phyloP scores from a whole-genome alignment of 331 rosid genomes.

The Rosa hybrid region DNA sequence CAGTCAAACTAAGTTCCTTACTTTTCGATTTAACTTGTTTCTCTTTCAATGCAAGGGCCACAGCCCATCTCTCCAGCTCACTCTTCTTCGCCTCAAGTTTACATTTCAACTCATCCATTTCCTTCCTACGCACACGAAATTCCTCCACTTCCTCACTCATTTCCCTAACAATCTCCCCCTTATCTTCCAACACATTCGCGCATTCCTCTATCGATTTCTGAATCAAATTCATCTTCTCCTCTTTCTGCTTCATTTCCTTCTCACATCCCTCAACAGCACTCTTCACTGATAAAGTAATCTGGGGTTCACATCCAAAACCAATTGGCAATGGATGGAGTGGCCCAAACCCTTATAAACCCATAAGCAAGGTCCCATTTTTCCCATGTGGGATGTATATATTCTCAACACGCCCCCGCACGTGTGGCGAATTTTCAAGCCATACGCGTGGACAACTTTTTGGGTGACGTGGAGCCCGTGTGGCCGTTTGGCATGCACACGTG shows the following conservation, averaged over 20 bases:
- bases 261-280: constrained; percentile 17
- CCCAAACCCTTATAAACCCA: no score
- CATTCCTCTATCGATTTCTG: constrained; percentile 23
- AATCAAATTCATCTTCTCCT: constrained; percentile 8
- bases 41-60: constrained; percentile 20
- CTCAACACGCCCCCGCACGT: no score
- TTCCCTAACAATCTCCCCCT: constrained; percentile 30
- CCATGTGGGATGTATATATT: no score
- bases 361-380: no score
- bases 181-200: constrained; percentile 9
- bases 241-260: constrained; percentile 22
- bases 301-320: no score
- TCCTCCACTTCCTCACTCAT: constrained; percentile 19
- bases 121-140: background rate
- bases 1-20: background rate
- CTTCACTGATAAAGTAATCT: no score
- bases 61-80: constrained; percentile 12
- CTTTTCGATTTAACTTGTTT: background rate
- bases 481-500: no score
- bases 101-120: constrained; percentile 18
- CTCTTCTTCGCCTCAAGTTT: constrained; percentile 32
- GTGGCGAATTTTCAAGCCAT: no score
- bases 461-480: no score
- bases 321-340: no score
- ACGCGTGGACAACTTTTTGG: no score